Evolutionary conservation across 129 eudicot species (phyloP).

Genomic region (Helichrysum umbraculigerum): DNA sequence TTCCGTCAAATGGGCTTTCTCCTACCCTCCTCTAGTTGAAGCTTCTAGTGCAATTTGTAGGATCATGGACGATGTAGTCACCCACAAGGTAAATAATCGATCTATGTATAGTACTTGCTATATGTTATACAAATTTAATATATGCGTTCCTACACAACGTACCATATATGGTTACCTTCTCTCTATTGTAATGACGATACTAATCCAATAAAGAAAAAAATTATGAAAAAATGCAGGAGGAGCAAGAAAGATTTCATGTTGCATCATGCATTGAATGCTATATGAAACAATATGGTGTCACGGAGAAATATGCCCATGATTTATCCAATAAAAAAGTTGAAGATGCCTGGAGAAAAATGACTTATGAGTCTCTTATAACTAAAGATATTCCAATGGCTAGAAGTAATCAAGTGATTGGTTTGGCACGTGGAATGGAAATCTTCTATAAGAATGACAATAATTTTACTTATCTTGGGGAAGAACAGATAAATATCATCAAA

Average conservation of each 20-base stretch:
- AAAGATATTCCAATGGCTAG: neutral
- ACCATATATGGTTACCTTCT: too few species aligned
- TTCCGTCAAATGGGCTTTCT: slow-evolving; percentile 17
- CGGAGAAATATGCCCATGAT: slow-evolving; percentile 14
- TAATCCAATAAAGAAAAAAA: too few species aligned
- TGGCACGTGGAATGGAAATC: slow-evolving; percentile 28
- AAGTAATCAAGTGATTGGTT: slow-evolving; percentile 17
- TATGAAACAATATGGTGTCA: slow-evolving; percentile 3
- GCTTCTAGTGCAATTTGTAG: slow-evolving; percentile 15
- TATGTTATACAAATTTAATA: neutral
- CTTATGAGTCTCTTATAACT: slow-evolving; percentile 11
- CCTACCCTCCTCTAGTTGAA: slow-evolving; percentile 21
- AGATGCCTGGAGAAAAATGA: slow-evolving; percentile 45
- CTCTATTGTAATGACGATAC: too few species aligned
- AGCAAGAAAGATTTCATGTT: slow-evolving; percentile 17
- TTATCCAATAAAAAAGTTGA: slow-evolving; percentile 21
- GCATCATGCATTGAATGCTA: slow-evolving; percentile 12
- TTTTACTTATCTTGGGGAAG: slow-evolving; percentile 27
- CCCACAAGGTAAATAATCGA: slow-evolving; percentile 28
- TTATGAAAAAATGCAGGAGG: neutral
- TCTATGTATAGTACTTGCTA: neutral
- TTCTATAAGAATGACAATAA: slow-evolving; percentile 26
- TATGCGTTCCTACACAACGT: neutral
- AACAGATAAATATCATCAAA: slow-evolving; percentile 1
- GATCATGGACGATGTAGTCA: slow-evolving; percentile 34